Conservation (phyloP, 768 basidiomycete species). For the Boletus pseudo-olivaceus region DNA sequence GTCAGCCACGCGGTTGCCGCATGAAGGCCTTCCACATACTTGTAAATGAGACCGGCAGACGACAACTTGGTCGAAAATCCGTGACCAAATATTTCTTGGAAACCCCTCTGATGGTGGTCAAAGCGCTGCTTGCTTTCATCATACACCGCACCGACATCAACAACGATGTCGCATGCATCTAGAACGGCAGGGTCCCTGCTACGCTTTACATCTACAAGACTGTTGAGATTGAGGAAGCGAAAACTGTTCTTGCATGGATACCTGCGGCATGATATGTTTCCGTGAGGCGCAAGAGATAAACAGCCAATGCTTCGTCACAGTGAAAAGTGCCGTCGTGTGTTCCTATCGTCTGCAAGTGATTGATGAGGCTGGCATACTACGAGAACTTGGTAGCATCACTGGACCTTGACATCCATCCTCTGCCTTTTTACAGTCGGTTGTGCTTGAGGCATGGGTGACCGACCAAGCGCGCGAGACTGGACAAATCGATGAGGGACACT, state of each 20-base stretch:
- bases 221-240: slow-evolving; percentile 1
- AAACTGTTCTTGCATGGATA: slow-evolving; percentile 28
- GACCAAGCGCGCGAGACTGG: not conserved
- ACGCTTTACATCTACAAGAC: slow-evolving; percentile 55
- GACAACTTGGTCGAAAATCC: slow-evolving; percentile 88
- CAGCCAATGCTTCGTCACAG: slow-evolving; percentile 94
- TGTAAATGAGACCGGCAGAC: slow-evolving; percentile 93
- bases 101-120: slow-evolving; percentile 96
- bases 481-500: not conserved
- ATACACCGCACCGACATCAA: slow-evolving; percentile 94
- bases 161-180: slow-evolving; percentile 86
- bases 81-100: slow-evolving; percentile 83
- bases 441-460: slow-evolving; percentile 19
- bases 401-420: slow-evolving; percentile 43
- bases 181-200: slow-evolving; percentile 69
- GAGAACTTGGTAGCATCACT: slow-evolving; percentile 6
- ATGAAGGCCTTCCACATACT: slow-evolving; percentile 47
- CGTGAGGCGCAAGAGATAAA: slow-evolving; percentile 82
- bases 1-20: not conserved
- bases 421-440: slow-evolving; percentile 37
- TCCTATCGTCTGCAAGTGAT: slow-evolving; percentile 63
- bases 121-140: slow-evolving; percentile 75
- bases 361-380: not conserved
- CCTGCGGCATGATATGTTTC: slow-evolving; percentile 72
- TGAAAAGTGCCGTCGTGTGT: slow-evolving; percentile 97